phyloP scores from a whole-genome alignment of 305 asterid genomes.

The Fraxinus platypoda region DNA sequence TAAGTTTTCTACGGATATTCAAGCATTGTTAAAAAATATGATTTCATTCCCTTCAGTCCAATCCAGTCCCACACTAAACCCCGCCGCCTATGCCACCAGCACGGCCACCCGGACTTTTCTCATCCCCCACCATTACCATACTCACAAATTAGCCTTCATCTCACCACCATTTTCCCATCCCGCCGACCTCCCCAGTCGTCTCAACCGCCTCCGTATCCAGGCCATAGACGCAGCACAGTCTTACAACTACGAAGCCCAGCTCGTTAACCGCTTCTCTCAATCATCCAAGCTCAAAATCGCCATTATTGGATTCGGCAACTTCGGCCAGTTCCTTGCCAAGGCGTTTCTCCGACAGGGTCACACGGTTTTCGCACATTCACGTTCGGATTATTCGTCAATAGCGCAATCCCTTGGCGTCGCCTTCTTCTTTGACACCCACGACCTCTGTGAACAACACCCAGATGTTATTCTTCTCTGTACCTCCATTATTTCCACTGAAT shows the following conservation, averaged over 20 bases:
- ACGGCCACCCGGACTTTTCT: background rate
- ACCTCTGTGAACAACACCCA: slow-evolving; percentile 83
- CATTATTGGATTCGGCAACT: slow-evolving; percentile 74
- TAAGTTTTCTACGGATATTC: background rate
- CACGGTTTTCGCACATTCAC: slow-evolving; percentile 60
- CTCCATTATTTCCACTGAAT: slow-evolving; percentile 60
- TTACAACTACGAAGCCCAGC: slow-evolving; percentile 56
- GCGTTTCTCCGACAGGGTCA: slow-evolving; percentile 74
- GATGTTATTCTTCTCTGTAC: slow-evolving; percentile 76
- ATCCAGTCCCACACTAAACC: slow-evolving; percentile 23
- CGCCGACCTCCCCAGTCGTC: background rate
- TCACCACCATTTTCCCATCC: background rate
- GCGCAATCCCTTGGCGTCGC: slow-evolving; percentile 58
- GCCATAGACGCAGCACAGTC: slow-evolving; percentile 74
- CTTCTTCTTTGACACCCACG: slow-evolving; percentile 64
- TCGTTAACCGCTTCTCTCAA: slow-evolving; percentile 43
- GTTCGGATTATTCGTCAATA: slow-evolving; percentile 45
- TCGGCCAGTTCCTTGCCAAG: slow-evolving; percentile 76
- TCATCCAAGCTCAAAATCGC: slow-evolving; percentile 69
- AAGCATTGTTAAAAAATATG: slow-evolving; percentile 27
- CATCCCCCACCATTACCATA: slow-evolving; percentile 18
- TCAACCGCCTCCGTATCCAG: slow-evolving; percentile 29
- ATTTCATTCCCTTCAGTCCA: slow-evolving; percentile 35
- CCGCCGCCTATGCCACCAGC: slow-evolving; percentile 14
- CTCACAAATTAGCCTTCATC: slow-evolving; percentile 20